phyloP scores from a whole-genome alignment of 306 rosid genomes.

The Medicago lupulina region DNA sequence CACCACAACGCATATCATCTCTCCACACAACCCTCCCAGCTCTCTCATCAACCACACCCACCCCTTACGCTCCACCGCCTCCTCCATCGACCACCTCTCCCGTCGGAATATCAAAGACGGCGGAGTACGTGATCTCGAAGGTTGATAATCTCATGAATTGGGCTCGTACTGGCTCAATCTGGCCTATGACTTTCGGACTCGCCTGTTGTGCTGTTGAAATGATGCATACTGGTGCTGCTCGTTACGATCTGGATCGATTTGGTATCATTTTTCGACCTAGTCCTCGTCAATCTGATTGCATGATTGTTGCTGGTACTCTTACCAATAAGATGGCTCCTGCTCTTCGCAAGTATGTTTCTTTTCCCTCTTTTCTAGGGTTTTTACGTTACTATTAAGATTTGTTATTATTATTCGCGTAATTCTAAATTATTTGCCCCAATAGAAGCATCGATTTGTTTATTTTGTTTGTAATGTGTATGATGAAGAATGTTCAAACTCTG shows the following conservation, averaged over 20 bases:
- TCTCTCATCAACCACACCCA: slow-evolving; percentile 39
- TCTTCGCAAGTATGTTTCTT: slow-evolving; percentile 75
- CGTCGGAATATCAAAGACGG: slow-evolving; percentile 75
- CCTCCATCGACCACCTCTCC: slow-evolving; percentile 72
- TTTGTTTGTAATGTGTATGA: background rate
- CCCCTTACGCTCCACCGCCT: slow-evolving; percentile 67
- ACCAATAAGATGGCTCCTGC: slow-evolving; percentile 99
- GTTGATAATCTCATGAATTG: slow-evolving; percentile 94
- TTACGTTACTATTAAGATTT: background rate
- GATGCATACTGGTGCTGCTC: slow-evolving; percentile 98
- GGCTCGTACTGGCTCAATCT: slow-evolving; percentile 94
- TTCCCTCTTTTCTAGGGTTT: slow-evolving; percentile 36
- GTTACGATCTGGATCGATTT: slow-evolving; percentile 95
- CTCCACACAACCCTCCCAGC: slow-evolving; percentile 75
- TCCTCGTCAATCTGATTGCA: slow-evolving; percentile 94
- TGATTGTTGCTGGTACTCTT: slow-evolving; percentile 98
- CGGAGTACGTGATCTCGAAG: slow-evolving; percentile 90
- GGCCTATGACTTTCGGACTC: slow-evolving; percentile 99
- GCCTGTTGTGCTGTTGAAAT: slow-evolving; percentile 99
- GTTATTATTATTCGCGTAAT: background rate
- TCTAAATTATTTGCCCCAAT: background rate
- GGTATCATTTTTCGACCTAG: slow-evolving; percentile 97
- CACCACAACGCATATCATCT: slow-evolving; percentile 58
- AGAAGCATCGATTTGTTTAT: background rate
- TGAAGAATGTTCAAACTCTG: background rate